Evolutionary conservation across 2,329 filamentous ascomycete genomes (phyloP).

Genomic region (Ampelomyces quisqualis): DNA sequence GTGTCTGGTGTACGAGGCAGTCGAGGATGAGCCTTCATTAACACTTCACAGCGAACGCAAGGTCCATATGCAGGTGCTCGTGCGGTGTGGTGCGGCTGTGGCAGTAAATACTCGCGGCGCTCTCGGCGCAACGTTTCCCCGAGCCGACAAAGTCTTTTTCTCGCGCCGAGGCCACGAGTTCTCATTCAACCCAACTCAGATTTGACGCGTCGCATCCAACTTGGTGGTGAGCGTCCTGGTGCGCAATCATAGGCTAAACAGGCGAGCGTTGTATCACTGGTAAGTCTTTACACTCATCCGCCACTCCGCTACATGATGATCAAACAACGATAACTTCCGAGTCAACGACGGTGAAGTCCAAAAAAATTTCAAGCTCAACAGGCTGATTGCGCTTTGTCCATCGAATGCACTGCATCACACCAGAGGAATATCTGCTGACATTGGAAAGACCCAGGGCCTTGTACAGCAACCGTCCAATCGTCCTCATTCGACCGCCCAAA

Average conservation of each 20-base stretch:
- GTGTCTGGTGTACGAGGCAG: too few species aligned
- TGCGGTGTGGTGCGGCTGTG: too few species aligned
- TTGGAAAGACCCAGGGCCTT: slow-evolving; percentile 3
- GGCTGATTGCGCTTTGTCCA: slow-evolving; percentile 45
- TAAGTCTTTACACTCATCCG: slow-evolving; percentile 17
- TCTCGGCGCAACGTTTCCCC: slow-evolving; percentile 23
- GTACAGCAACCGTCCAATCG: background rate
- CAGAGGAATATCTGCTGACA: slow-evolving; percentile 15
- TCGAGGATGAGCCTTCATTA: too few species aligned
- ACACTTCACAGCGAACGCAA: too few species aligned
- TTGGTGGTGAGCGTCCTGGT: slow-evolving; percentile 3
- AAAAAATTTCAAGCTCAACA: slow-evolving; percentile 58
- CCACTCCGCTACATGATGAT: slow-evolving; percentile 35
- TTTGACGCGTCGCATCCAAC: slow-evolving; percentile 2
- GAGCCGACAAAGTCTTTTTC: slow-evolving; percentile 17
- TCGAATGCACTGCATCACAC: slow-evolving; percentile 4
- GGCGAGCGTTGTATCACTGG: slow-evolving; percentile 4
- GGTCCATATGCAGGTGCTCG: too few species aligned
- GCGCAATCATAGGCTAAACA: background rate
- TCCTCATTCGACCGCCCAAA: background rate
- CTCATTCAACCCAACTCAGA: slow-evolving; percentile 4
- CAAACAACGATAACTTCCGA: slow-evolving; percentile 39
- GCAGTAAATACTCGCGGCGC: too few species aligned
- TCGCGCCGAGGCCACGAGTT: slow-evolving; percentile 2
- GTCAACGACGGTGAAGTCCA: slow-evolving; percentile 40